Evolutionary conservation across 75 land plant genomes (phyloP), one percentile per base, ranked within the genome.

Genomic region (Selaginella tamariscina): DNA sequence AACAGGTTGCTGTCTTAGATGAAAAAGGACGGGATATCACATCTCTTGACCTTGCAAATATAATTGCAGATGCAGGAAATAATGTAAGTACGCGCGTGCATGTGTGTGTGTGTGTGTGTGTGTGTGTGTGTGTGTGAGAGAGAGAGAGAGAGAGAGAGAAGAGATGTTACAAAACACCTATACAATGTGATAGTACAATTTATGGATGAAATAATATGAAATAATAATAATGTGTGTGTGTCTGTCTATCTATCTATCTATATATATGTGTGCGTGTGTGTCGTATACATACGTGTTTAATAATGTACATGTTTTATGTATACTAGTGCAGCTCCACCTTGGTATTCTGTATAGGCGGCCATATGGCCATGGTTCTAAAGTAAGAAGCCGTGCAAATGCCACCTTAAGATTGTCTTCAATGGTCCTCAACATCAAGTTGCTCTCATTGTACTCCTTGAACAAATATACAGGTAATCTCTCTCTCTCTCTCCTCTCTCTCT

Each of bases 381-480:
- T 89, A 44, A 76, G 81, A 2, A 59, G 72, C 65, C 87, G 97
- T 32, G 90, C 97, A 55, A 76, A 92, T 75, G 71, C 74, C 27
- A 80, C 80, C 22, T 78, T 92, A 32, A 79, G 81, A 68, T 74
- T 92, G 65, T 92, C 97, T 21, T 78, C 96, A 2, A 81, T 89
- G 90, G 90, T 89, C 31, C 75, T 92, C 31, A 92, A 92, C 97
- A 92, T 65, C 86, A 92, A 67, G 73, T 89, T 71, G 97, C 95
- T 2, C 69, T 89, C 27, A 71, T 89, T 55, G 95, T 92, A 33
- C 82, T 89, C 22, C 64, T 92, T 68, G 97, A 92, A 68, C 97
- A 92, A 68, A 75, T 92, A 65, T 92, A 92, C 75, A 84, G 97
- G 97, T 88, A n/a, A n/a, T n/a, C n/a, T n/a, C n/a, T n/a, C n/a